A percentile compares a stretch with the other conserved stretches of the same genome.
Evolutionary conservation across 257 asterid genomes (phyloP).

Genomic region (Lycium barbarum): DNA sequence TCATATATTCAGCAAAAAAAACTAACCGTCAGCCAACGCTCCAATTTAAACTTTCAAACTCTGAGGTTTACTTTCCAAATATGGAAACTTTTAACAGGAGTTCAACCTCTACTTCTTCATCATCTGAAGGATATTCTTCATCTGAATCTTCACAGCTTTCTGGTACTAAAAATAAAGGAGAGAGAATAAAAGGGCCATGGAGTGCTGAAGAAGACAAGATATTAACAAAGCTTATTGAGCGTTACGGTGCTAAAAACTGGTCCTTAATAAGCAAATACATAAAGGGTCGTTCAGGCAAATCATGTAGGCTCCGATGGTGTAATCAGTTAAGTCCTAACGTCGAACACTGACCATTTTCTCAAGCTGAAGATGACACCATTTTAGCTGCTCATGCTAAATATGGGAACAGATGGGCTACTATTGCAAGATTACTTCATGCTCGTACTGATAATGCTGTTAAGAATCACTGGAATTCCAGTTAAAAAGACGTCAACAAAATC

Average conservation of each 20-base stretch:
- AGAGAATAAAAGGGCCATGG: conserved; percentile 58
- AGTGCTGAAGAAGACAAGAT: conserved; percentile 56
- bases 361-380: conserved; percentile 49
- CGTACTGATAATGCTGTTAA: conserved; percentile 65
- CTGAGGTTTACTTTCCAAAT: not conserved
- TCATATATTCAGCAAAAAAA: too few relatives aligned
- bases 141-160: not conserved
- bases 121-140: not conserved
- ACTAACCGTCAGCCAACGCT: not conserved
- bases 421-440: conserved; percentile 52
- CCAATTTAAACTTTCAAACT: not conserved
- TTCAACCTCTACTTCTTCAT: too few relatives aligned
- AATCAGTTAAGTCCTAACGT: conserved; percentile 40
- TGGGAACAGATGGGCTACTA: conserved; percentile 64
- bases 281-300: not conserved
- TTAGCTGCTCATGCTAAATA: conserved; percentile 51
- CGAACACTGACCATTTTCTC: conserved; percentile 52
- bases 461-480: conserved; percentile 33
- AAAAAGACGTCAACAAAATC: conserved; percentile 27
- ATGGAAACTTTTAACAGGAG: too few relatives aligned
- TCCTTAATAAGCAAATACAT: conserved; percentile 49
- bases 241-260: conserved; percentile 56
- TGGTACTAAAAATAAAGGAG: not conserved
- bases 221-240: conserved; percentile 39
- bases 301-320: too few relatives aligned